Conservation (phyloP, 257 asterid species). For the Gentiana macrophylla region DNA sequence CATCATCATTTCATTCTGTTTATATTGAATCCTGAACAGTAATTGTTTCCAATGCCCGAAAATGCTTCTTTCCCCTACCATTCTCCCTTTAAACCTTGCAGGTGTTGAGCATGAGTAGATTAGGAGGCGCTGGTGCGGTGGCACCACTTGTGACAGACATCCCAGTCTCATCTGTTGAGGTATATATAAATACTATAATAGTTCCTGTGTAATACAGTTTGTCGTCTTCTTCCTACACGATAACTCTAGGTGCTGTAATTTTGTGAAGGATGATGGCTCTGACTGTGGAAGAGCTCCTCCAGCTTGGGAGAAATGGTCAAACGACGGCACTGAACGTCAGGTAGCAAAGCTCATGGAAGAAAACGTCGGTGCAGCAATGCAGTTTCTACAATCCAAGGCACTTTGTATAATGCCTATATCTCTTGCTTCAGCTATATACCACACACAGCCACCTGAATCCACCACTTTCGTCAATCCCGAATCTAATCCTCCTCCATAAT, state of each 20-base stretch:
- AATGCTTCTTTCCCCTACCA: too few relatives aligned
- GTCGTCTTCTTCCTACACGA: background rate
- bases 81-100: conserved; percentile 17
- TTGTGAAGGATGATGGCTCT: conserved; percentile 51
- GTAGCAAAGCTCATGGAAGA: conserved; percentile 99
- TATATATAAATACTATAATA: conserved; percentile 10
- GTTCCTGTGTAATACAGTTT: background rate
- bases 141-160: conserved; percentile 96
- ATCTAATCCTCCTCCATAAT: conserved; percentile 50
- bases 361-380: conserved; percentile 97
- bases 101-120: conserved; percentile 98
- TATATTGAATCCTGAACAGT: too few relatives aligned
- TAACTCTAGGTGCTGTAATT: conserved; percentile 7
- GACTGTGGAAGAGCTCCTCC: conserved; percentile 67
- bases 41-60: too few relatives aligned
- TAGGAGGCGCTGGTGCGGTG: conserved; percentile 98
- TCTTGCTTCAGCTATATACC: conserved; percentile 84
- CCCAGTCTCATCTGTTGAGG: conserved; percentile 77
- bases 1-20: background rate
- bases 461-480: conserved; percentile 52
- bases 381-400: conserved; percentile 91
- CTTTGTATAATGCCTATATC: conserved; percentile 97
- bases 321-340: conserved; percentile 92
- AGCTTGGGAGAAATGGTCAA: conserved; percentile 99
- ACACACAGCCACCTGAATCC: conserved; percentile 66